These are phyloP conservation scores for Naumovozyma dairenensis DNA, from an alignment of 805 yeast genomes.

Conservation along the genomic window DNA sequence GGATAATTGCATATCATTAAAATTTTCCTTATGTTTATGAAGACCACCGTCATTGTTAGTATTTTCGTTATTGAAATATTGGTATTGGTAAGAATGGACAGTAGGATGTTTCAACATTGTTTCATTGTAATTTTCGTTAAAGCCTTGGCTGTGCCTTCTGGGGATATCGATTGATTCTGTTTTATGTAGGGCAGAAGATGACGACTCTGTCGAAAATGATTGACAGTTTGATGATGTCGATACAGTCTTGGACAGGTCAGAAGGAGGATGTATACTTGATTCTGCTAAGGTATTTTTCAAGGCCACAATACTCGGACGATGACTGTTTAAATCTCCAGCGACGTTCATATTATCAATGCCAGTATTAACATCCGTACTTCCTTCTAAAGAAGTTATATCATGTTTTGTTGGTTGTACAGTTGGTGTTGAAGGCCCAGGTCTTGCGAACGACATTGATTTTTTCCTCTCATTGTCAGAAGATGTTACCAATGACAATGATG, in stretches of 20 bases:
- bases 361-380: neutral
- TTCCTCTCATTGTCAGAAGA: neutral
- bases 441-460: conserved; percentile 8
- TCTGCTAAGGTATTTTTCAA: conserved; percentile 12
- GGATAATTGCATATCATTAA: neutral
- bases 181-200: neutral
- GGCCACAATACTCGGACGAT: conserved; percentile 14
- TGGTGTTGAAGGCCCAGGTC: conserved; percentile 17
- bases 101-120: conserved; percentile 2
- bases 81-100: conserved; percentile 9
- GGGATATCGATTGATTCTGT: conserved; percentile 2
- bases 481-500: neutral
- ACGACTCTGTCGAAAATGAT: conserved; percentile 1
- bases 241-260: conserved; percentile 1
- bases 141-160: neutral
- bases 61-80: conserved; percentile 5
- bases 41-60: neutral
- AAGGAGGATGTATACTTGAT: too few species aligned
- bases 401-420: conserved; percentile 17
- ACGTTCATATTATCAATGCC: neutral
- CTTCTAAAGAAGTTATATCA: conserved; percentile 3
- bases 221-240: conserved; percentile 1
- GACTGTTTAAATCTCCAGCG: neutral
- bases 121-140: neutral
- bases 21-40: conserved; percentile 1